A percentile compares a stretch with the other conserved stretches of the same genome.
phyloP scores from a whole-genome alignment of 495 filamentous ascomycete species.

The Tuber borchii region DNA sequence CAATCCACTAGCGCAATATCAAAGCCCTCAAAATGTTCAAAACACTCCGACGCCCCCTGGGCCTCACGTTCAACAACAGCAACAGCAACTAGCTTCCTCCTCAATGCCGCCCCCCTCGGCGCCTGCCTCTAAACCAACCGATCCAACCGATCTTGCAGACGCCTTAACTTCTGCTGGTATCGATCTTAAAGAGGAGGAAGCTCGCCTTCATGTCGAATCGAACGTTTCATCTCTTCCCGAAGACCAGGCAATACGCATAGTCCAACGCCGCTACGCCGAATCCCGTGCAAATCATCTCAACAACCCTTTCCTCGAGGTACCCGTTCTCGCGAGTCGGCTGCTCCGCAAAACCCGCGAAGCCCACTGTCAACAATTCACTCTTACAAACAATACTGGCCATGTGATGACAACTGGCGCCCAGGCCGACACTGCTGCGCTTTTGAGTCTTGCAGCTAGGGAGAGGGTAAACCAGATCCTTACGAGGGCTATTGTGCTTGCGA shows the following conservation, averaged over 20 bases:
- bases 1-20: slow-evolving; percentile 1
- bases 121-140: slow-evolving; percentile 39
- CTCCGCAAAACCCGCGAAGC: slow-evolving; percentile 33
- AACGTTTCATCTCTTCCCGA: slow-evolving; percentile 13
- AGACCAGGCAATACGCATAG: slow-evolving; percentile 31
- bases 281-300: slow-evolving; percentile 34
- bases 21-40: slow-evolving; percentile 2
- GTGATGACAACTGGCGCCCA: slow-evolving; percentile 20
- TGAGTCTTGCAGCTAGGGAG: slow-evolving; percentile 33
- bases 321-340: slow-evolving; percentile 29
- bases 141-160: slow-evolving; percentile 41
- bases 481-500: slow-evolving; percentile 33
- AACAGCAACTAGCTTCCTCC: slow-evolving; percentile 26
- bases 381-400: slow-evolving; percentile 21
- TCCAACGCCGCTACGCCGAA: slow-evolving; percentile 30
- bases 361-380: slow-evolving; percentile 29
- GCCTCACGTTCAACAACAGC: slow-evolving; percentile 8
- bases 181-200: slow-evolving; percentile 41
- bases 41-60: not conserved
- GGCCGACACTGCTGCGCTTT: slow-evolving; percentile 35
- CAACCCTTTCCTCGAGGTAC: slow-evolving; percentile 35
- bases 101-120: slow-evolving; percentile 36
- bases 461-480: slow-evolving; percentile 37
- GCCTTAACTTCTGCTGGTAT: slow-evolving; percentile 42
- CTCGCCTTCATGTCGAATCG: slow-evolving; percentile 34